Conservation (phyloP, 164 flowering plant genomes). For the Vitis cinerea region DNA sequence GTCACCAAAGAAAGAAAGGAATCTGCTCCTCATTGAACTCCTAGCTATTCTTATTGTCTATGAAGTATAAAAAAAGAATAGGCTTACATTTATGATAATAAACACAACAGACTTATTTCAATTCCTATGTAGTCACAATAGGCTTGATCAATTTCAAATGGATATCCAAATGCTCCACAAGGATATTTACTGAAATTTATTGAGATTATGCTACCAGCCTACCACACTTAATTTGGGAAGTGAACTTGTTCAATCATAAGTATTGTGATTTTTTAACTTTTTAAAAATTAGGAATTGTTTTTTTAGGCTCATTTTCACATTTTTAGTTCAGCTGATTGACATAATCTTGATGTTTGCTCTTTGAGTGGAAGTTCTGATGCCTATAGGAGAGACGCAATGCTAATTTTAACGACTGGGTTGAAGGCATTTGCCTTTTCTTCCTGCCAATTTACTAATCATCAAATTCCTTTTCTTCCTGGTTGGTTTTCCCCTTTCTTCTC, state of each 20-base stretch:
- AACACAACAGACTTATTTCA: no score
- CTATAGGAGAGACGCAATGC: background rate
- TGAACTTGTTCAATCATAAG: background rate
- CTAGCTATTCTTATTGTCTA: background rate
- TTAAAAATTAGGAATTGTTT: background rate
- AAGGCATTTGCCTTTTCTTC: background rate
- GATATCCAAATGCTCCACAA: no score
- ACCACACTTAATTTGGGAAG: background rate
- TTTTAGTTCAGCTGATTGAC: no score
- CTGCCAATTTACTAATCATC: no score
- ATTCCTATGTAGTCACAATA: no score
- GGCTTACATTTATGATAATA: no score
- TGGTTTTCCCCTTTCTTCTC: no score
- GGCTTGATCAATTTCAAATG: no score
- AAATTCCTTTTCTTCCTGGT: no score
- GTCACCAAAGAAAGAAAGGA: background rate
- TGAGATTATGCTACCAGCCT: background rate
- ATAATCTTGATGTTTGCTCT: no score
- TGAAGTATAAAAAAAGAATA: no score
- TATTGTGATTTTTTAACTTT: background rate
- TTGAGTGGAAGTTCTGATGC: background rate
- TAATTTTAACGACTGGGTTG: background rate
- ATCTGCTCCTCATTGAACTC: background rate
- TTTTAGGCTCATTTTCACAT: background rate
- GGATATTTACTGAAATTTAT: background rate